These are phyloP conservation scores for Olyra latifolia DNA, from an alignment of 176 grass and related monocot species.

Conservation along the genomic window DNA sequence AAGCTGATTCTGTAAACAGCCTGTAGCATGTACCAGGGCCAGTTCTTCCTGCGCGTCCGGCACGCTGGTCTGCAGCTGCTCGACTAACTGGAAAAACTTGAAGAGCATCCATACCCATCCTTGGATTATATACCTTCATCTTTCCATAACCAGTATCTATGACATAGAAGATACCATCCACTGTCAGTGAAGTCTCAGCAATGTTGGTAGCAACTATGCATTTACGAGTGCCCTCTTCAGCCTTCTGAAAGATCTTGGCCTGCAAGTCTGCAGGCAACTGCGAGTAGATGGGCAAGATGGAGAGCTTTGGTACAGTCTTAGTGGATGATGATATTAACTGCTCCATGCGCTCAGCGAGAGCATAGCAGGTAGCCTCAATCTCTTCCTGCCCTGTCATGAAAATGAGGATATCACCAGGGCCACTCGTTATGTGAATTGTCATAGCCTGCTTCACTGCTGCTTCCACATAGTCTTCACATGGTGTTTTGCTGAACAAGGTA, in stretches of 20 bases:
- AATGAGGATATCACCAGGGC: constrained; percentile 88
- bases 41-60: constrained; percentile 89
- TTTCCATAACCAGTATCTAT: constrained; percentile 98
- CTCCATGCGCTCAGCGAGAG: constrained; percentile 89
- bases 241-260: constrained; percentile 98
- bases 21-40: constrained; percentile 94
- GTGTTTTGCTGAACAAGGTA: constrained; percentile 93
- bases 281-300: constrained; percentile 92
- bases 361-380: constrained; percentile 96
- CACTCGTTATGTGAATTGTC: constrained; percentile 91
- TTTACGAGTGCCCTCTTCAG: constrained; percentile 93
- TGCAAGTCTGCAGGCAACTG: constrained; percentile 95
- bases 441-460: constrained; percentile 93
- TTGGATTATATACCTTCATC: constrained; percentile 98
- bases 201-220: constrained; percentile 99
- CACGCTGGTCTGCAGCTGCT: constrained; percentile 90
- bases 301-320: constrained; percentile 81
- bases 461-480: constrained; percentile 98
- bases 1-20: constrained; percentile 90
- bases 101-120: constrained; percentile 96
- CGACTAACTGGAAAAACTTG: constrained; percentile 94
- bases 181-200: constrained; percentile 97
- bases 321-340: constrained; percentile 78
- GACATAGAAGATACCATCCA: constrained; percentile 97
- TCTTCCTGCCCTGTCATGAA: constrained; percentile 99